phyloP scores from a whole-genome alignment of 352 stramenopile species.

The Phytophthora fragariae region DNA sequence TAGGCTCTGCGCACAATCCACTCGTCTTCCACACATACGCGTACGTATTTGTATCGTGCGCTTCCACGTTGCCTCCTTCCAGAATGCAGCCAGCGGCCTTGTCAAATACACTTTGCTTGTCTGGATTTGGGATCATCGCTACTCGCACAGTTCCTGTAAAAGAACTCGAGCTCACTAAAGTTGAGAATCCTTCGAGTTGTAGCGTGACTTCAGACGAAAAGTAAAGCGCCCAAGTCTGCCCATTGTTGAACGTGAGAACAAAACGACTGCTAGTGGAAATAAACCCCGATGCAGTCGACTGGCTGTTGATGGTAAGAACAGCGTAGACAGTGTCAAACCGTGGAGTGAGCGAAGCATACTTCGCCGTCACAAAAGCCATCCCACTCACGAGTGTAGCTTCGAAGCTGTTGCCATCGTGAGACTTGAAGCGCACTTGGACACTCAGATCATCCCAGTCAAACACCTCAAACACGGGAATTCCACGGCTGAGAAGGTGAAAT shows the following conservation, averaged over 20 bases:
- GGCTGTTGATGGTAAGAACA: slow-evolving; percentile 48
- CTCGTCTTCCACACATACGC: slow-evolving; percentile 53
- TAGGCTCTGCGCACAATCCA: slow-evolving; percentile 32
- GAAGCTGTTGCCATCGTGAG: slow-evolving; percentile 4
- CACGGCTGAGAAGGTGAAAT: slow-evolving; percentile 48
- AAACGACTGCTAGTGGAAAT: slow-evolving; percentile 37
- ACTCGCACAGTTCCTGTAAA: slow-evolving; percentile 35
- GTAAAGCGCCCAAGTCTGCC: slow-evolving; percentile 57
- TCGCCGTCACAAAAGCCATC: slow-evolving; percentile 58
- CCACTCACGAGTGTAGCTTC: slow-evolving; percentile 51
- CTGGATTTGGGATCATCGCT: slow-evolving; percentile 23
- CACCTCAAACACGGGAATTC: slow-evolving; percentile 48
- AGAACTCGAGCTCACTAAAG: slow-evolving; percentile 15
- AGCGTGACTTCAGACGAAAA: slow-evolving; percentile 33
- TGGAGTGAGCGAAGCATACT: slow-evolving; percentile 45
- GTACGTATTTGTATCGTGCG: slow-evolving; percentile 41
- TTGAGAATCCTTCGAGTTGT: slow-evolving; percentile 27
- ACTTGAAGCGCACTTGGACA: slow-evolving; percentile 42
- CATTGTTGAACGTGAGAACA: slow-evolving; percentile 46
- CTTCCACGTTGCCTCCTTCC: slow-evolving; percentile 44
- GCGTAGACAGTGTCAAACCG: slow-evolving; percentile 34
- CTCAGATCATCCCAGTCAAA: slow-evolving; percentile 46
- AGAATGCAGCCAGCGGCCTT: slow-evolving; percentile 37
- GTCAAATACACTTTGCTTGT: slow-evolving; percentile 38
- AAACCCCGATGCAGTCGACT: slow-evolving; percentile 7